Percentiles rank a stretch among this genome's conserved stretches.
Evolutionary conservation across 2,329 filamentous ascomycete species (phyloP).

Genomic region (Stachybotrys chartarum): DNA sequence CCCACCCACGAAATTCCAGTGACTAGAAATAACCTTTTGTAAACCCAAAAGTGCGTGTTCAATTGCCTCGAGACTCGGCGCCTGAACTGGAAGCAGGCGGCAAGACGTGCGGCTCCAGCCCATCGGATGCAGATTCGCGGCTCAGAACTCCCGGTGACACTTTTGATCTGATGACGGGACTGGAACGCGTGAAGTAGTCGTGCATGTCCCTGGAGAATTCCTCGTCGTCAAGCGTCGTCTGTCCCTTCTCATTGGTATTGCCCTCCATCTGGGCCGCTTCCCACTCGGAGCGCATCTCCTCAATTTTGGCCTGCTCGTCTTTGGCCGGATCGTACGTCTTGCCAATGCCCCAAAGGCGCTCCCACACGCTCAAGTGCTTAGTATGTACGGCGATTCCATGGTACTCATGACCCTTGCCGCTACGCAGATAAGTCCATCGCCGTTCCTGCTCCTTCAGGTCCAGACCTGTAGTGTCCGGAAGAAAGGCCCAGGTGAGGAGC

Average conservation of each 20-base stretch:
- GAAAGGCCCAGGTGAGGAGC: conserved; percentile 74
- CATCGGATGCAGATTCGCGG: conserved; percentile 17
- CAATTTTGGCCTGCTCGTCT: conserved; percentile 78
- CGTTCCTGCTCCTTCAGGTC: conserved; percentile 97
- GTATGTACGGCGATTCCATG: conserved; percentile 91
- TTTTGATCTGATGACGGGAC: conserved; percentile 11
- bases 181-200: conserved; percentile 43
- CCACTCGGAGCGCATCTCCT: conserved; percentile 68
- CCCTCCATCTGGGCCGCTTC: conserved; percentile 40
- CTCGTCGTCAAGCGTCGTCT: conserved; percentile 36
- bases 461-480: conserved; percentile 94
- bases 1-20: too few species aligned
- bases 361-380: conserved; percentile 81
- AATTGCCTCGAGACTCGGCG: background rate
- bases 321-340: conserved; percentile 77
- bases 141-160: conserved; percentile 5
- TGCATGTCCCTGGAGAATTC: conserved; percentile 48
- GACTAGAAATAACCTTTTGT: background rate
- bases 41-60: background rate
- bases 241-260: conserved; percentile 34
- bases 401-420: conserved; percentile 73
- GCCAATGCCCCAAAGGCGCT: conserved; percentile 69
- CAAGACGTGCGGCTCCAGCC: background rate
- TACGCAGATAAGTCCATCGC: conserved; percentile 80
- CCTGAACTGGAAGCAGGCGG: background rate